Base-by-base conservation (phyloP, 2,329 filamentous ascomycete genomes). In the Polytolypa hystricis region DNA sequence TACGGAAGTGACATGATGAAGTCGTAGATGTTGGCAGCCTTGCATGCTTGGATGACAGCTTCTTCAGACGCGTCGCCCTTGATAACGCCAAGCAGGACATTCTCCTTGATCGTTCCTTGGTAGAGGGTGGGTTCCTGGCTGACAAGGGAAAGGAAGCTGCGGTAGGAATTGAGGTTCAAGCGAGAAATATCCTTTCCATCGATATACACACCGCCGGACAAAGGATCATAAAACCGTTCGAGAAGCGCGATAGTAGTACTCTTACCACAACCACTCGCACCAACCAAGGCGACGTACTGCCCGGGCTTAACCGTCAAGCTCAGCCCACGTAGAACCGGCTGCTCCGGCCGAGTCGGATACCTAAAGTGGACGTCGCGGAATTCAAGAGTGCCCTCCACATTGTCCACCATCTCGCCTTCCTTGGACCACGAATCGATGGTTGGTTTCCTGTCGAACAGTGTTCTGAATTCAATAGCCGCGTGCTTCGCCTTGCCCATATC, bases 121-220 rank as follows among this genome's bases (percentile, higher is more conserved):
- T 95, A 98, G 0, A 98, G 65, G 0, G 89, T 94, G 0, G 91
- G 89, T 56, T 96, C 91, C 55, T 96, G 91, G 21, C 81, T 86
- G 10, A 98, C 89, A 7, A 98, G 78, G 0, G 89, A 81, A 44
- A 96, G 74, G 56, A 79, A 76, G 12, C 73, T 78, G 35, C 91
- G 80, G 63, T 95, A 95, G 38, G 87, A 77, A 59, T 84, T 86
- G 52, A 94, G 69, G 51, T 93, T 89, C 33, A 95, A 68, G 8
- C 69, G 70, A 41, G 77, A 80, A 50, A 96, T 84, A 43, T 94
- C 84, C 44, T 79, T 75, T 38, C 79, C 84, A 51, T 96, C 89
- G 12, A 96, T 70, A 40, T 77, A 84, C 21, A 98, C 70, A 10
- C 78, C 78, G 9, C 91, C 91, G 0, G 75, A 71, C 0, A 91